Percentiles rank a stretch among this genome's conserved stretches.
Evolutionary conservation across 139 green algal species (phyloP).

Genomic region (Picochlorum sp.): DNA sequence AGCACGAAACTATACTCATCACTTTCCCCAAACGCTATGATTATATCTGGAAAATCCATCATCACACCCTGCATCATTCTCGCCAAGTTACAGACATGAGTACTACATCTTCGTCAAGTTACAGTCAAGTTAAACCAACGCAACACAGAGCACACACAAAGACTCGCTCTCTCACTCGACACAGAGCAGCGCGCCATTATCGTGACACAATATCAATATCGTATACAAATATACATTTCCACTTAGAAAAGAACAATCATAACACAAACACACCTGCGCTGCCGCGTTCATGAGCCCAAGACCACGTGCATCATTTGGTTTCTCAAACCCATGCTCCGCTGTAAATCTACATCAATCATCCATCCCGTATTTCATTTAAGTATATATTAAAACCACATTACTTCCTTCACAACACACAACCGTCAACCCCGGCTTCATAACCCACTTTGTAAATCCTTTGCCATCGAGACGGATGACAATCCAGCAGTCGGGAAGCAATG

Average conservation of each 20-base stretch:
- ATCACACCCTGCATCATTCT: conserved; percentile 40
- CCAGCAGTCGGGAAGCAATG: conserved; percentile 64
- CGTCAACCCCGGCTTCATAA: background rate
- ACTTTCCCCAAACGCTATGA: conserved; percentile 70
- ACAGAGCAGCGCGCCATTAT: no score
- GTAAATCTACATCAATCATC: conserved; percentile 49
- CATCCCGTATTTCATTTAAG: no score
- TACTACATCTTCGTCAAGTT: background rate
- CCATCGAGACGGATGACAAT: conserved; percentile 80
- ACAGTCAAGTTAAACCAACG: background rate
- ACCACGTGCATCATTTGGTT: conserved; percentile 68
- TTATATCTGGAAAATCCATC: conserved; percentile 58
- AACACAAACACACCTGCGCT: conserved; percentile 42
- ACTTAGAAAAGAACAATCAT: background rate
- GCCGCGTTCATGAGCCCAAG: conserved; percentile 69
- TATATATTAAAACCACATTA: background rate
- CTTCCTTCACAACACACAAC: background rate
- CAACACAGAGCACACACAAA: background rate
- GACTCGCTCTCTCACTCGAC: no score
- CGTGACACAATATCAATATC: no score
- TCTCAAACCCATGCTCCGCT: conserved; percentile 62
- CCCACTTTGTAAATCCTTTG: conserved; percentile 81
- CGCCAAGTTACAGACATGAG: background rate
- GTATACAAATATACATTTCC: no score
- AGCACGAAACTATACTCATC: conserved; percentile 89